phyloP scores from a whole-genome alignment of 2,329 filamentous ascomycete species.

The Nemania sp. region DNA sequence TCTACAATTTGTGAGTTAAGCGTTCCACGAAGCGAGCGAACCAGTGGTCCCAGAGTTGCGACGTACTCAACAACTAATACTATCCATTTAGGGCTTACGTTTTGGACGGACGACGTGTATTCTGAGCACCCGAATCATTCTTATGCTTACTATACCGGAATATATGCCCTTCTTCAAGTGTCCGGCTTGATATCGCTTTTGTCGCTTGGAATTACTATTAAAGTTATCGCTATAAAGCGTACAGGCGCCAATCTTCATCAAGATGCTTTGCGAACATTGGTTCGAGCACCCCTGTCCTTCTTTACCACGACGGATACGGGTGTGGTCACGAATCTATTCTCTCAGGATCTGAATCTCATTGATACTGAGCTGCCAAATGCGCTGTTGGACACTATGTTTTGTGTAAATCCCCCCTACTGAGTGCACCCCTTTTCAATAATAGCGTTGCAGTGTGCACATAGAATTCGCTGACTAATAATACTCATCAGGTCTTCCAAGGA shows the following conservation, averaged over 20 bases:
- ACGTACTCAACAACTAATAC: not conserved
- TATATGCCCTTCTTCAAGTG: constrained; percentile 32
- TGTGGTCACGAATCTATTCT: constrained; percentile 49
- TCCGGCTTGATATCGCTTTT: not conserved
- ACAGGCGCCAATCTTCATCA: constrained; percentile 23
- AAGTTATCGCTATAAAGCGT: not conserved
- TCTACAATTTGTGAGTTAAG: constrained; percentile 28
- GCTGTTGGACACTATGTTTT: constrained; percentile 36
- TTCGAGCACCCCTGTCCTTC: constrained; percentile 46
- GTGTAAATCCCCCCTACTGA: not conserved
- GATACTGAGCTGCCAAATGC: constrained; percentile 45
- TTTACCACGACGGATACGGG: constrained; percentile 46
- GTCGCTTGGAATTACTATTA: not conserved
- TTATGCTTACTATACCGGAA: constrained; percentile 32
- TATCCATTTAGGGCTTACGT: constrained; percentile 23
- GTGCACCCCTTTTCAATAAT: not conserved
- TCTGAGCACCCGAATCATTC: constrained; percentile 24
- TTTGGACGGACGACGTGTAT: constrained; percentile 30
- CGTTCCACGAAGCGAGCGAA: not conserved
- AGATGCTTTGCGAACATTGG: constrained; percentile 36
- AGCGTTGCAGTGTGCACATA: not conserved
- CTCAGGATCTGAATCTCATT: constrained; percentile 49
- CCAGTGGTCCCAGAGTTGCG: not conserved
- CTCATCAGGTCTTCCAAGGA: not conserved
- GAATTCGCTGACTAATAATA: not conserved